These are phyloP conservation scores for Aspergillus persii DNA, from an alignment of 2,329 filamentous ascomycete genomes.

Conservation along the genomic window DNA sequence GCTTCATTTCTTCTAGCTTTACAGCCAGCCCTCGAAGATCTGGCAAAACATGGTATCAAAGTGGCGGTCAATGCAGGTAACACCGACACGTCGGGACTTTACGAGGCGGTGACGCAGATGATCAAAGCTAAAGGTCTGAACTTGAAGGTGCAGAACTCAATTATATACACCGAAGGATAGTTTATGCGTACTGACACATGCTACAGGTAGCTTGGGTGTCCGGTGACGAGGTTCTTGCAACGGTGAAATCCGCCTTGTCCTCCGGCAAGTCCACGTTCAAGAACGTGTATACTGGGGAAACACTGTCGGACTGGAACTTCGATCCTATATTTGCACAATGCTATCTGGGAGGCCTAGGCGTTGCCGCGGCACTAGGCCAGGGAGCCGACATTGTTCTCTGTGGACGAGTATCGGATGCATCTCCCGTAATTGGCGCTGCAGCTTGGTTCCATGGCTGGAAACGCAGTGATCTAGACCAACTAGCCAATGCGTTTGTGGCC, in stretches of 20 bases:
- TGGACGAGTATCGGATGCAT: slow-evolving; percentile 47
- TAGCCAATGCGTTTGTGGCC: slow-evolving; percentile 41
- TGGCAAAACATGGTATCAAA: slow-evolving; percentile 43
- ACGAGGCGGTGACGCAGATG: slow-evolving; percentile 38
- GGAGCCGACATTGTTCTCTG: slow-evolving; percentile 48
- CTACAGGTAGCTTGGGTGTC: slow-evolving; percentile 48
- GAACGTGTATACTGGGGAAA: slow-evolving; percentile 41
- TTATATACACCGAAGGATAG: not conserved
- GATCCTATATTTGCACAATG: slow-evolving; percentile 29
- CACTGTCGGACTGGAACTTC: slow-evolving; percentile 37
- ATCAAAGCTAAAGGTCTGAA: slow-evolving; percentile 39
- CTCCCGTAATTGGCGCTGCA: slow-evolving; percentile 43
- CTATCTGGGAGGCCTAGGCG: slow-evolving; percentile 41
- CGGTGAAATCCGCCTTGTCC: slow-evolving; percentile 29
- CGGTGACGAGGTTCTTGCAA: slow-evolving; percentile 45
- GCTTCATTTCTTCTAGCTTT: slow-evolving; percentile 52
- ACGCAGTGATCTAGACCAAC: slow-evolving; percentile 33
- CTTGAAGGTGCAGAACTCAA: slow-evolving; percentile 31
- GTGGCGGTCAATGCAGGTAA: slow-evolving; percentile 47
- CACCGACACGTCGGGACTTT: slow-evolving; percentile 41
- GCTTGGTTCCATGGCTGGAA: slow-evolving; percentile 46
- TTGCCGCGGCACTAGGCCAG: slow-evolving; percentile 37
- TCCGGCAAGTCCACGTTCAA: slow-evolving; percentile 37
- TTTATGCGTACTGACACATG: slow-evolving; percentile 3
- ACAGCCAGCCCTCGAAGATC: slow-evolving; percentile 39